A percentile compares a stretch with the other conserved stretches of the same genome.
These are phyloP conservation scores for Solanum bukasovii DNA, from an alignment of 257 asterid genomes.

Conservation along the genomic window DNA sequence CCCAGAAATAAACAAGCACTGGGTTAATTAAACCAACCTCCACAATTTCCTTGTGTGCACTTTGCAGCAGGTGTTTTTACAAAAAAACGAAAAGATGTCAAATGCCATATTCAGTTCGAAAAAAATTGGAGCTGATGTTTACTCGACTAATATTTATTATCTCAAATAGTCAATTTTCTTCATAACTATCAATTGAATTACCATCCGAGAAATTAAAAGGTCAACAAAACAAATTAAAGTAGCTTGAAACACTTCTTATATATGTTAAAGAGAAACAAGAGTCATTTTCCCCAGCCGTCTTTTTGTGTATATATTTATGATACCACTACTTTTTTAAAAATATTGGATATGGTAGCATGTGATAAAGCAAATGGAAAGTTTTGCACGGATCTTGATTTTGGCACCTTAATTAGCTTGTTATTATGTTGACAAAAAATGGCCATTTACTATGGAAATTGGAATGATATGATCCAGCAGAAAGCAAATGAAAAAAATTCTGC, in stretches of 20 bases:
- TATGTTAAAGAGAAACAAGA: background rate
- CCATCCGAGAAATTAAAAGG: background rate
- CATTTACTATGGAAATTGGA: background rate
- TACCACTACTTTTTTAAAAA: background rate
- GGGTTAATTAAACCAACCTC: background rate
- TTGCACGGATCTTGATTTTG: background rate
- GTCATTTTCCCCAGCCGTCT: background rate
- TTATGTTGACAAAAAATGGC: background rate
- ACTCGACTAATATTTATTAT: too few species aligned
- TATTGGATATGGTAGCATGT: background rate
- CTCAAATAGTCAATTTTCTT: too few species aligned
- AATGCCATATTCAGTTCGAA: background rate
- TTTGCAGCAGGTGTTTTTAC: background rate
- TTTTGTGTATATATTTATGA: background rate
- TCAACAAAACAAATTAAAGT: background rate
- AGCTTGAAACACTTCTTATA: background rate
- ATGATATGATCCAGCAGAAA: background rate
- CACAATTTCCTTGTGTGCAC: background rate
- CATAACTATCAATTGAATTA: too few species aligned
- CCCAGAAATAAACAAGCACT: background rate
- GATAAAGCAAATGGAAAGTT: background rate
- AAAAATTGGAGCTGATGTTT: fast-evolving
- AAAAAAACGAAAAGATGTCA: background rate
- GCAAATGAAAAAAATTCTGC: background rate
- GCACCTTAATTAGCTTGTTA: background rate